Percentiles rank a stretch among this genome's conserved stretches.
Evolutionary conservation across 108 stramenopile species (phyloP).

Genomic region (Cyclotella cryptica): DNA sequence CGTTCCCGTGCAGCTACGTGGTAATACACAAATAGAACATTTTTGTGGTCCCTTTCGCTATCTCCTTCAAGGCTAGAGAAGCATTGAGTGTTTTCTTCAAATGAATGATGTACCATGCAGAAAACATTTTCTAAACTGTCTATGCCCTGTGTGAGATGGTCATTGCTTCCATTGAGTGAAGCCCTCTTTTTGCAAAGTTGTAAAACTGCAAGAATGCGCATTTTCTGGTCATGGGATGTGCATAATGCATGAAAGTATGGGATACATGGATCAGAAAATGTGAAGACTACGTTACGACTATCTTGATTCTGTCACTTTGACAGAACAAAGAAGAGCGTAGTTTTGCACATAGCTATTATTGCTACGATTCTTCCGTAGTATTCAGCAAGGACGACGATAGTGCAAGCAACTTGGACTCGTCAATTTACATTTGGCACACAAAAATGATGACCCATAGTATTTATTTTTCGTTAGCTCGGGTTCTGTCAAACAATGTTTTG

Average conservation of each 20-base stretch:
- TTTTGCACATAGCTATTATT: too few relatives aligned
- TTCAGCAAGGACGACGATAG: constrained; percentile 39
- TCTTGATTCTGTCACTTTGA: background rate
- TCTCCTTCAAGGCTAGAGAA: too few relatives aligned
- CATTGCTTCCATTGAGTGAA: constrained; percentile 5
- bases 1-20: too few relatives aligned
- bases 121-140: constrained; percentile 32
- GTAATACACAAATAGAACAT: too few relatives aligned
- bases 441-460: constrained; percentile 73
- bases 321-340: too few relatives aligned
- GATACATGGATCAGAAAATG: background rate
- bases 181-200: constrained; percentile 29
- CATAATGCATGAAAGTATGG: constrained; percentile 4
- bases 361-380: constrained; percentile 2
- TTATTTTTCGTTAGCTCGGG: constrained; percentile 50
- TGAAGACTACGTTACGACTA: background rate
- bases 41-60: too few relatives aligned
- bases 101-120: background rate
- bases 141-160: constrained; percentile 15
- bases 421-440: constrained; percentile 88
- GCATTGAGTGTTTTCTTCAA: too few relatives aligned
- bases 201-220: constrained; percentile 21
- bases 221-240: constrained; percentile 27
- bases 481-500: constrained; percentile 56
- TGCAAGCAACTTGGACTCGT: constrained; percentile 54